Conservation (phyloP, 1,284 basidiomycete genomes). For the Ganoderma lingzhi region DNA sequence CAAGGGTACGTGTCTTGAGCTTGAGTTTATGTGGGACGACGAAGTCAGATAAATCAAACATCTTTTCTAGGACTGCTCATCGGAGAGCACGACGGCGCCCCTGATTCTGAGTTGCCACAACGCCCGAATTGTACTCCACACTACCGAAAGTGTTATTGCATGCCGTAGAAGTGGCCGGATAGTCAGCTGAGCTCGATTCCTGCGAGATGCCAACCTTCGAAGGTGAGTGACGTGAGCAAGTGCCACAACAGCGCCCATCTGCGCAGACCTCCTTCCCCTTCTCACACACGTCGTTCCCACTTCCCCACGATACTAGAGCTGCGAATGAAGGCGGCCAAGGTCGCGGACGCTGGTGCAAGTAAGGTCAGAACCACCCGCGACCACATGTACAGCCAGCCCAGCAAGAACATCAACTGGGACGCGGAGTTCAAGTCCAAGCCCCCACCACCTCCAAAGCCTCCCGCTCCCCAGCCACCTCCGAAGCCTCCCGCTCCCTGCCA, state of each 20-base stretch:
- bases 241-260: constrained; percentile 7
- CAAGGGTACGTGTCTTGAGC: background rate
- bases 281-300: constrained; percentile 11
- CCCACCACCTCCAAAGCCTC: constrained; percentile 36
- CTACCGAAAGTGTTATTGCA: background rate
- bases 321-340: constrained; percentile 68
- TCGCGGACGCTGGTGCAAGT: constrained; percentile 59
- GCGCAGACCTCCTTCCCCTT: background rate
- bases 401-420: constrained; percentile 70
- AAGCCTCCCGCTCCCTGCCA: constrained; percentile 33
- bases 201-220: constrained; percentile 28
- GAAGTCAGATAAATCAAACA: background rate
- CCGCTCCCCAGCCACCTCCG: constrained; percentile 32
- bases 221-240: constrained; percentile 20
- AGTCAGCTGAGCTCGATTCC: background rate
- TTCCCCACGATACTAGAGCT: constrained; percentile 48
- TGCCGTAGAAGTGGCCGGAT: background rate
- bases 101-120: background rate
- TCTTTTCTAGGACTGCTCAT: background rate
- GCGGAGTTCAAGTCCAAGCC: constrained; percentile 48
- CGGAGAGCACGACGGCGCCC: background rate
- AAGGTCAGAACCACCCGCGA: constrained; percentile 65
- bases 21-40: background rate
- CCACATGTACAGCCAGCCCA: constrained; percentile 60
- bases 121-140: no score